These are phyloP conservation scores for Pluteus cervinus DNA, from an alignment of 768 basidiomycete genomes.

Conservation along the genomic window DNA sequence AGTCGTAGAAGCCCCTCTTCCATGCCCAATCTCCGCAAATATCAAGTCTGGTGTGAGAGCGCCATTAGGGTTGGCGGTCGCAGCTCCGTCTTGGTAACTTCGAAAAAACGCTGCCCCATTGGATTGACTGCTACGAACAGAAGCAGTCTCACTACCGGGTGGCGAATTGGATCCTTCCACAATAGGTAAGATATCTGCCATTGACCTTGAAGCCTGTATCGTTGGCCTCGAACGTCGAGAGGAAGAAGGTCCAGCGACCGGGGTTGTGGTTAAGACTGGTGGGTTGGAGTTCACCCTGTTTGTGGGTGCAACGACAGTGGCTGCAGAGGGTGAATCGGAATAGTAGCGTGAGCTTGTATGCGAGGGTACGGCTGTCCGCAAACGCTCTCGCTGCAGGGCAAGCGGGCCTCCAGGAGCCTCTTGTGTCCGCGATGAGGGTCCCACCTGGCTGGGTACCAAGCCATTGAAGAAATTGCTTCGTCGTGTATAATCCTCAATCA, in stretches of 20 bases:
- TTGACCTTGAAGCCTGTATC: constrained; percentile 13
- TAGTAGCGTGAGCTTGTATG: constrained; percentile 6
- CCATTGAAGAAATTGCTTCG: constrained; percentile 21
- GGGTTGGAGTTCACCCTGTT: constrained; percentile 4
- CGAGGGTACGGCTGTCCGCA: too few species aligned
- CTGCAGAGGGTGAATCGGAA: constrained; percentile 20
- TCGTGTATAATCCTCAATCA: constrained; percentile 25
- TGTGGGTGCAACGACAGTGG: constrained; percentile 19
- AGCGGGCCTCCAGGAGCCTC: constrained; percentile 7
- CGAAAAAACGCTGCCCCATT: constrained; percentile 56
- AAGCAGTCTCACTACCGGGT: constrained; percentile 54
- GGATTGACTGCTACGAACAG: constrained; percentile 49
- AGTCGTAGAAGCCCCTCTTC: too few species aligned
- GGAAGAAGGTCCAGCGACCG: constrained; percentile 21
- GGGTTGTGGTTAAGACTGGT: background rate
- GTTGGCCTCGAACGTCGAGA: constrained; percentile 26
- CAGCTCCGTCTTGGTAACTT: constrained; percentile 41
- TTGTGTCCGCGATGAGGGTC: constrained; percentile 10
- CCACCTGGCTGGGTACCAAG: too few species aligned
- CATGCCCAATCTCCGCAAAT: constrained; percentile 74
- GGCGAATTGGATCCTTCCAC: constrained; percentile 58
- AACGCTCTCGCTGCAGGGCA: too few species aligned
- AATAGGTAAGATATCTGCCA: constrained; percentile 50
- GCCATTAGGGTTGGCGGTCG: constrained; percentile 37
- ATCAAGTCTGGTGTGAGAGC: constrained; percentile 67